These are phyloP conservation scores for Kodamaea arcana DNA, from an alignment of 1,139 yeast genomes.

Conservation along the genomic window DNA sequence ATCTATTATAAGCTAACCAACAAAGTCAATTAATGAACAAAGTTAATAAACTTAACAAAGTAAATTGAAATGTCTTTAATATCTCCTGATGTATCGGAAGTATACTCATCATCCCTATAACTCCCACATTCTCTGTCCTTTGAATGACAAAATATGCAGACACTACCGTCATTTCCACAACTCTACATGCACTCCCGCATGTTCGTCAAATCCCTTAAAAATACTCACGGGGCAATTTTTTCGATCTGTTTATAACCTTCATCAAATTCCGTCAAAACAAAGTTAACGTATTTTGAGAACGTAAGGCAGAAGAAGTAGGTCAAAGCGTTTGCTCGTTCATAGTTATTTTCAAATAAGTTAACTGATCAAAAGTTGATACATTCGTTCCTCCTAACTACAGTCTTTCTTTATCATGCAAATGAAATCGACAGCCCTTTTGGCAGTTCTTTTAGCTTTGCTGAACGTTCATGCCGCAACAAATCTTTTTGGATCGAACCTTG, in stretches of 20 bases:
- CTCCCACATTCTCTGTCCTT: too few relatives aligned
- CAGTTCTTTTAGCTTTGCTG: background rate
- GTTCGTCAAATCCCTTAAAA: background rate
- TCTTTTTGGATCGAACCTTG: too few relatives aligned
- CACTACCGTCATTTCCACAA: background rate
- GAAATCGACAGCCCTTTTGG: constrained; percentile 6
- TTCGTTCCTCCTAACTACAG: constrained; percentile 12
- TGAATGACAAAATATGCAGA: too few relatives aligned
- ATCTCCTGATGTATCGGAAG: too few relatives aligned
- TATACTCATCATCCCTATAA: too few relatives aligned
- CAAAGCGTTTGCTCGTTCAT: background rate
- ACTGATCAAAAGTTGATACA: background rate
- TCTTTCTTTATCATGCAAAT: constrained; percentile 12
- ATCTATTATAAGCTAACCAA: too few relatives aligned
- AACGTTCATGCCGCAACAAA: background rate
- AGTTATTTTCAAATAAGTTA: background rate
- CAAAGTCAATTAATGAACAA: too few relatives aligned
- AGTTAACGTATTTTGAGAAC: background rate
- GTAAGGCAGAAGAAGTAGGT: background rate
- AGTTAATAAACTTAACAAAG: too few relatives aligned
- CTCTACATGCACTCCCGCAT: background rate
- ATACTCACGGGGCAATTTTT: background rate
- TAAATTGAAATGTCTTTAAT: too few relatives aligned
- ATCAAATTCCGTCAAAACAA: background rate
- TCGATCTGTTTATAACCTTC: background rate